Evolutionary conservation across 2,329 filamentous ascomycete genomes (phyloP).

Genomic region (Aspergillus phoenicis): DNA sequence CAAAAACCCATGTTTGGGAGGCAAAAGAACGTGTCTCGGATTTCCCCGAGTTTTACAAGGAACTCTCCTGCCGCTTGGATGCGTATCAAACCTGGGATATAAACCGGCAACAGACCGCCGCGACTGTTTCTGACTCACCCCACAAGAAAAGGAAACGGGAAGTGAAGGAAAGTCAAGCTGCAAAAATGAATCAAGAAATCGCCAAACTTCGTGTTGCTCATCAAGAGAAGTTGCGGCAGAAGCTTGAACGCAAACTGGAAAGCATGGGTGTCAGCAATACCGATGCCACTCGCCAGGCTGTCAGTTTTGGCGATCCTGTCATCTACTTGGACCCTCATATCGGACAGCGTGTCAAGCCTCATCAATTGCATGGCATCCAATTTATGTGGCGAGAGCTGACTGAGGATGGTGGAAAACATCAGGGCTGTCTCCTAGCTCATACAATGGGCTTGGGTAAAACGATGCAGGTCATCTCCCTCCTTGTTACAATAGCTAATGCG

Average conservation of each 20-base stretch:
- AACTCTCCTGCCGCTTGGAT: conserved; percentile 29
- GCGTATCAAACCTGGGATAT: conserved; percentile 20
- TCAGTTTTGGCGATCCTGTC: conserved; percentile 48
- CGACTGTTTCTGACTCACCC: conserved; percentile 29
- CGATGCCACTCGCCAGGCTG: conserved; percentile 51
- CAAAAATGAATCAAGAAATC: conserved; percentile 57
- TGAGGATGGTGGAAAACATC: conserved; percentile 59
- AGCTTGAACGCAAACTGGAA: conserved; percentile 35
- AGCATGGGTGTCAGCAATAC: conserved; percentile 35
- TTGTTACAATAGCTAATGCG: conserved; percentile 72
- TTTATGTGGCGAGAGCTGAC: conserved; percentile 90
- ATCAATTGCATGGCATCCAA: conserved; percentile 78
- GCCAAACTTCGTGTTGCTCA: conserved; percentile 58
- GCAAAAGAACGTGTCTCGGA: conserved; percentile 26
- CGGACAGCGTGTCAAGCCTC: conserved; percentile 68
- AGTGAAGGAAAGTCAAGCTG: conserved; percentile 52
- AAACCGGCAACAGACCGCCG: not conserved
- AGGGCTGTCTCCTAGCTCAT: conserved; percentile 82
- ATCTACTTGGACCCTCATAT: conserved; percentile 64
- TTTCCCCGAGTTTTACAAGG: conserved; percentile 35
- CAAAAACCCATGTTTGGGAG: conserved; percentile 22
- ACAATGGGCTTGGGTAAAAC: conserved; percentile 94
- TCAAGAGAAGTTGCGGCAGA: conserved; percentile 55
- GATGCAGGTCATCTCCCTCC: conserved; percentile 84
- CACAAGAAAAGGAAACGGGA: conserved; percentile 53